phyloP scores from a whole-genome alignment of 2,329 filamentous ascomycete species.

The Fusarium bulbicola region DNA sequence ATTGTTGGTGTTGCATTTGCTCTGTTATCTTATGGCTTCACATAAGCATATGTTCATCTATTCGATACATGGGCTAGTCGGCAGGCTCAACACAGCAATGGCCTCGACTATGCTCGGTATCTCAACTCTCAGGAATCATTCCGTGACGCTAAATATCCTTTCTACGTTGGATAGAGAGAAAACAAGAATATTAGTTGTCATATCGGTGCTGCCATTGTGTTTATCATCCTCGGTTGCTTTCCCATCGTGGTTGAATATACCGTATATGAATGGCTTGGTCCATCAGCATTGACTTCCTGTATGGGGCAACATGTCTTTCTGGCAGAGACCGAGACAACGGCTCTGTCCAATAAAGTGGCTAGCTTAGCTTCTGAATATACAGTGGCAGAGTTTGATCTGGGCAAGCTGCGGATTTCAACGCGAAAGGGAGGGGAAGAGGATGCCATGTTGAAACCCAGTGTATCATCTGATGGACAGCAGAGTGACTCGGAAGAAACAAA shows the following conservation, averaged over 20 bases:
- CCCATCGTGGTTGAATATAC: not conserved
- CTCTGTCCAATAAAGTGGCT: not conserved
- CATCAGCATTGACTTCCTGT: slow-evolving; percentile 22
- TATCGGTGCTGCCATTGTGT: not conserved
- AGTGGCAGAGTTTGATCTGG: not conserved
- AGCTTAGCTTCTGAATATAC: not conserved
- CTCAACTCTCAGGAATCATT: not conserved
- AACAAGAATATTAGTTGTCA: not conserved
- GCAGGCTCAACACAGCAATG: not conserved
- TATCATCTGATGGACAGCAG: not conserved
- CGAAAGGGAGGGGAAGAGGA: not conserved
- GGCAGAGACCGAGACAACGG: not conserved
- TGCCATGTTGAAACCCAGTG: not conserved
- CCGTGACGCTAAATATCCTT: not conserved
- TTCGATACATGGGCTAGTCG: slow-evolving; percentile 4
- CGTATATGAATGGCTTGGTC: slow-evolving; percentile 16
- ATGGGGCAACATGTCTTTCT: slow-evolving; percentile 9
- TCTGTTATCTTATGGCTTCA: not conserved
- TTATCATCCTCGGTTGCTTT: slow-evolving; percentile 5
- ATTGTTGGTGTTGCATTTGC: slow-evolving; percentile 2
- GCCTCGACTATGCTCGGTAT: slow-evolving; percentile 7
- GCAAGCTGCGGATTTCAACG: slow-evolving; percentile 1
- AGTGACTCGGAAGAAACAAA: not conserved
- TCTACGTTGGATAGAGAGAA: not conserved
- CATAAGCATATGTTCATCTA: slow-evolving; percentile 2